Percentiles rank a stretch among this genome's conserved stretches.
phyloP scores from a whole-genome alignment of 139 green algal species.

The Chlamydomonas eustigma region DNA sequence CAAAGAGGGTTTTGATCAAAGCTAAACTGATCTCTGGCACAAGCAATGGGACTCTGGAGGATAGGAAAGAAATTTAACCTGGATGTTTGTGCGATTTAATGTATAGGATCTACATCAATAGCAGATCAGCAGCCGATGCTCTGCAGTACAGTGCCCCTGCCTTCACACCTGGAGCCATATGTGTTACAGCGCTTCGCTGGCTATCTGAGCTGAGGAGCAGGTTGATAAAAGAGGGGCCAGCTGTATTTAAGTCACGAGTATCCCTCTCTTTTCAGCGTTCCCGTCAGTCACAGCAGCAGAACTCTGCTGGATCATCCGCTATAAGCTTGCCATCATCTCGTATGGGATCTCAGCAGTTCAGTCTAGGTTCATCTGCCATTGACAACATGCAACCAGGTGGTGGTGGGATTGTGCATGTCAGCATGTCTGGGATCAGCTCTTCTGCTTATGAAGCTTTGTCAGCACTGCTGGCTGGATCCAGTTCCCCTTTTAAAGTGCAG shows the following conservation, averaged over 20 bases:
- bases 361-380: not conserved
- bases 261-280: conserved; percentile 42
- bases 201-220: conserved; percentile 51
- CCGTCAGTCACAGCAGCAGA: conserved; percentile 20
- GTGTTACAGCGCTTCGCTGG: conserved; percentile 57
- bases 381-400: too few relatives aligned
- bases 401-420: too few relatives aligned
- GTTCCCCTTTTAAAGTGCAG: conserved; percentile 32
- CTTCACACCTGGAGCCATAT: conserved; percentile 46
- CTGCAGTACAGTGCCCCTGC: conserved; percentile 50
- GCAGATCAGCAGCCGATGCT: conserved; percentile 26
- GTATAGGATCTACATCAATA: conserved; percentile 40
- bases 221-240: conserved; percentile 40
- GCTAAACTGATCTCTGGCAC: too few relatives aligned
- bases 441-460: not conserved
- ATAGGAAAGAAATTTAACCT: not conserved
- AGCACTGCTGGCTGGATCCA: conserved; percentile 35
- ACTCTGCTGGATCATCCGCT: not conserved
- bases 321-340: not conserved
- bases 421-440: not conserved
- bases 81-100: not conserved
- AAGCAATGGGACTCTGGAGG: too few relatives aligned
- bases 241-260: conserved; percentile 32
- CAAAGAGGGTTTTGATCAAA: too few relatives aligned
- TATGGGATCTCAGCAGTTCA: not conserved